phyloP scores from a whole-genome alignment of 495 filamentous ascomycete species.

The Trichodelitschia bisporula region DNA sequence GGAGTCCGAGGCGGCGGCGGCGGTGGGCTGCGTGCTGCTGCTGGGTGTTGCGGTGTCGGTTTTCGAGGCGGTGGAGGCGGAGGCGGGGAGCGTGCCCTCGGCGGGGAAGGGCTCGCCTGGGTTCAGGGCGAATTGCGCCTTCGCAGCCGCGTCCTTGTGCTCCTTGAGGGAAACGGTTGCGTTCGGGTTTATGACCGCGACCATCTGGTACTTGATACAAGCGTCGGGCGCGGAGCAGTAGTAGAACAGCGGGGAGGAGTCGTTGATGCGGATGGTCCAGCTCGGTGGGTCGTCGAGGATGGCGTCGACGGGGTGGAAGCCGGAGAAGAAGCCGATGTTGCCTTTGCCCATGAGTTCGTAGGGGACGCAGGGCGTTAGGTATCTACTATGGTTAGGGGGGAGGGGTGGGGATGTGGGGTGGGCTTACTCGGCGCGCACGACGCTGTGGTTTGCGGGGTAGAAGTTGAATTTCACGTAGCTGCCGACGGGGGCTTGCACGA shows the following conservation, averaged over 20 bases:
- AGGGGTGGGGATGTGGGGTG: no score
- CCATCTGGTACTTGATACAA: conserved; percentile 19
- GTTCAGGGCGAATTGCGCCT: conserved; percentile 15
- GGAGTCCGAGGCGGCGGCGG: conserved; percentile 5
- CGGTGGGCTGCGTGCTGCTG: conserved; percentile 1
- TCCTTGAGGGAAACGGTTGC: conserved; percentile 2
- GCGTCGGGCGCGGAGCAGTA: conserved; percentile 28
- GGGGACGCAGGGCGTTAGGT: conserved; percentile 27
- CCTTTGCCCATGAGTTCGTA: conserved; percentile 23
- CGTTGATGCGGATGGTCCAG: conserved; percentile 29
- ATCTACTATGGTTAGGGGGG: background rate
- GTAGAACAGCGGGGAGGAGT: conserved; percentile 32
- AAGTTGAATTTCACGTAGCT: conserved; percentile 26
- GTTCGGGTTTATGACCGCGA: conserved; percentile 22
- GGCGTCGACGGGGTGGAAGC: conserved; percentile 16
- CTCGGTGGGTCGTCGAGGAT: conserved; percentile 11
- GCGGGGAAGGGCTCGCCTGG: conserved; percentile 18
- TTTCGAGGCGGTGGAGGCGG: conserved; percentile 3
- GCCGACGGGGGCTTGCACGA: conserved; percentile 7
- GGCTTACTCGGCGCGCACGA: conserved; percentile 26
- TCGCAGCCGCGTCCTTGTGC: conserved; percentile 4
- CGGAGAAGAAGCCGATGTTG: conserved; percentile 24
- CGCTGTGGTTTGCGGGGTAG: conserved; percentile 32
- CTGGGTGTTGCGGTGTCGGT: background rate
- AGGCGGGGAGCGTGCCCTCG: conserved; percentile 10